phyloP scores from a whole-genome alignment of 495 filamentous ascomycete species.

The Hypoxylon intermedium region DNA sequence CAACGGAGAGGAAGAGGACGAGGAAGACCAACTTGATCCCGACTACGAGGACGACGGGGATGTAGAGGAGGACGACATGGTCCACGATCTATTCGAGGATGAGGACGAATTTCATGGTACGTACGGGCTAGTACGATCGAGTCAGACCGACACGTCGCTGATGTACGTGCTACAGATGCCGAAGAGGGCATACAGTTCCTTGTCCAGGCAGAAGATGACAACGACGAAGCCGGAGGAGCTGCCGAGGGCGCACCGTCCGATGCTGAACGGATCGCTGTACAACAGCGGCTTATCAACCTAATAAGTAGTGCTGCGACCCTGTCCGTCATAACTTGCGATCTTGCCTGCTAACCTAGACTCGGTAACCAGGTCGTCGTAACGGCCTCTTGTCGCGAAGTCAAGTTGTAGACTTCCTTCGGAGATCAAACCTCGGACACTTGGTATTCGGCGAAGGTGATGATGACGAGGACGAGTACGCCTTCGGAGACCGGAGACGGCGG shows the following conservation, averaged over 20 bases:
- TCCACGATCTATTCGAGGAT: slow-evolving; percentile 50
- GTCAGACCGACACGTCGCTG: slow-evolving; percentile 8
- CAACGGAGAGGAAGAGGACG: slow-evolving; percentile 46
- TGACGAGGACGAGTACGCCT: slow-evolving; percentile 45
- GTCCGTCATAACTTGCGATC: not conserved
- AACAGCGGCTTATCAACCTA: slow-evolving; percentile 42
- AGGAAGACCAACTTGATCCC: slow-evolving; percentile 45
- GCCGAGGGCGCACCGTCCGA: slow-evolving; percentile 17
- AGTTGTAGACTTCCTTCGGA: slow-evolving; percentile 57
- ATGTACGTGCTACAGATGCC: slow-evolving; percentile 31
- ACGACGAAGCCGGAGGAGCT: slow-evolving; percentile 39
- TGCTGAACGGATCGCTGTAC: slow-evolving; percentile 30
- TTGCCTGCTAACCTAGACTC: slow-evolving; percentile 2
- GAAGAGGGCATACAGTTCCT: slow-evolving; percentile 42
- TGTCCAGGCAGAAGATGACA: slow-evolving; percentile 43
- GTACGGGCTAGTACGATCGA: slow-evolving; percentile 9
- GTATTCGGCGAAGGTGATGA: slow-evolving; percentile 51
- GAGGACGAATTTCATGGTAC: slow-evolving; percentile 54
- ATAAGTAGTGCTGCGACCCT: slow-evolving; percentile 38
- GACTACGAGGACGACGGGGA: slow-evolving; percentile 57
- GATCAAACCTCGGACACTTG: slow-evolving; percentile 49
- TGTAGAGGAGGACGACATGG: slow-evolving; percentile 49
- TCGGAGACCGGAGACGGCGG: slow-evolving; percentile 36
- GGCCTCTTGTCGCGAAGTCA: slow-evolving; percentile 50
- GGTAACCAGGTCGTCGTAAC: slow-evolving; percentile 40